Base-by-base conservation (phyloP, 306 rosid genomes). In the Vigna nakashimae region DNA sequence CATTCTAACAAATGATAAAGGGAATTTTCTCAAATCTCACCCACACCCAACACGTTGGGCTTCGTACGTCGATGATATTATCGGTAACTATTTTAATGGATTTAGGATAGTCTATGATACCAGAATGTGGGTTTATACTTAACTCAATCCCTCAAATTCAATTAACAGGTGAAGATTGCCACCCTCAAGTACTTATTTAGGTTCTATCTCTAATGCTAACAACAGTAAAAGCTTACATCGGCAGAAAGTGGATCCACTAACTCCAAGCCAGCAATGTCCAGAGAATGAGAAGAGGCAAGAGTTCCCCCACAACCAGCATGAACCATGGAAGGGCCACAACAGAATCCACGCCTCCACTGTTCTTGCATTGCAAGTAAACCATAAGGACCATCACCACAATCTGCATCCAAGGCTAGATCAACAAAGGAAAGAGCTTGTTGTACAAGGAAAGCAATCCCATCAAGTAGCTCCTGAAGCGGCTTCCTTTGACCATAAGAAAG, bases 221-320 rank as follows among this genome's bases (percentile, higher is more conserved):
- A 42, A 42, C 15, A 58, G 43, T 45, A 80, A 75, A 82, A 76
- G 65, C 98, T 88, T 91, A 95, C 99, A 84, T 92, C 91, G 34
- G 99, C 91, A 82, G 93, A 88, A 68, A 95, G 96, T 48, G 99
- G 99, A 88, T 95, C 99, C 80, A 89, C 94, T 62, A 95, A 91
- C 87, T 95, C 98, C 83, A 92, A 91, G 14, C 99, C 99, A 74
- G 99, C 99, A 88, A 92, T 91, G 88, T 95, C 99, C 75, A 95
- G 86, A 9, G 99, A 90, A 87, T 95, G 99, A 85, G 98, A 89
- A 71, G 99, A 92, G 69, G 99, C 92, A 84, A 95, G 87, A 73
- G 97, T 87, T 49, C 99, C 99, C 65, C 99, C 99, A 82, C 99
- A 95, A 55, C 99, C 99, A 62, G 99, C 93, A 87, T 95, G 99